phyloP scores from a whole-genome alignment of 2,329 filamentous ascomycete genomes.

The Berkeleyomyces rouxiae region DNA sequence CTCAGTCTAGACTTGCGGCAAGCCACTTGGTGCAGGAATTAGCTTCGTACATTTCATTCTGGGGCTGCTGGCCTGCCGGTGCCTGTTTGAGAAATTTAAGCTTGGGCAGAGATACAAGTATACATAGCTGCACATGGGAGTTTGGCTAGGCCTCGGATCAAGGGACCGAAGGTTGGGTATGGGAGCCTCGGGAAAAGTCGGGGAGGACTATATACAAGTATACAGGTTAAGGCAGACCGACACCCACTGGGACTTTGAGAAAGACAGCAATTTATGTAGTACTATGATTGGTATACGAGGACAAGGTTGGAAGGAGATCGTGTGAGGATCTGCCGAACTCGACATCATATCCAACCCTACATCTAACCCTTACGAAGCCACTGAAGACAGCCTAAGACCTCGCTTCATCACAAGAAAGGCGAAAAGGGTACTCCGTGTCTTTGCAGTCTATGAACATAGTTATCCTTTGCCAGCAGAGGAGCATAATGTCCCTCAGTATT shows the following conservation, averaged over 20 bases:
- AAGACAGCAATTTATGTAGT: neutral
- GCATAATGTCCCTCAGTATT: too few species aligned
- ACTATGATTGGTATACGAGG: neutral
- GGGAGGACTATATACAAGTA: neutral
- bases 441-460: too few species aligned
- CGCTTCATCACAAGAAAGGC: neutral
- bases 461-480: too few species aligned
- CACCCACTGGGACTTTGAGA: neutral
- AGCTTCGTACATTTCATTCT: neutral
- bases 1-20: neutral
- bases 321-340: neutral
- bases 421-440: neutral
- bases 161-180: neutral
- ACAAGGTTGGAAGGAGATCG: slow-evolving; percentile 1
- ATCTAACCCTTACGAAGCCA: neutral
- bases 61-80: neutral
- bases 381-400: neutral
- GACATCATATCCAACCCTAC: neutral
- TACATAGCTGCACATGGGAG: neutral
- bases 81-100: neutral
- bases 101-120: neutral
- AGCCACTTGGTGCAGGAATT: neutral
- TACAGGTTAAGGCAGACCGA: neutral
- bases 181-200: neutral
- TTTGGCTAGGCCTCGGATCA: neutral